A percentile compares a stretch with the other conserved stretches of the same genome.
Conservation (phyloP, 768 basidiomycete species). For the Tricholoma sp. region DNA sequence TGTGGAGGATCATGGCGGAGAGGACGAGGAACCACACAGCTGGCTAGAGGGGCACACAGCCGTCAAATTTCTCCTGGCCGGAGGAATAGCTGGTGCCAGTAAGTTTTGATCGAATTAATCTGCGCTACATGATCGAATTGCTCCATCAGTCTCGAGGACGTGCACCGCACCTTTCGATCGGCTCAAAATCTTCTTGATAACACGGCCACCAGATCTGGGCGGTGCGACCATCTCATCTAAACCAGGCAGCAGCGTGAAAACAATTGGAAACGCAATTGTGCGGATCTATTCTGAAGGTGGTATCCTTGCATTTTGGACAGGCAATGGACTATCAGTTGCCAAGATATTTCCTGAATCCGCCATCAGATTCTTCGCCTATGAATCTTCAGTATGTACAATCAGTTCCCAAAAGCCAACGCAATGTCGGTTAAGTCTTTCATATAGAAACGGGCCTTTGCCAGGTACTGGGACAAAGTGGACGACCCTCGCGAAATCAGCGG, state of each 20-base stretch:
- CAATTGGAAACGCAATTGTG: constrained; percentile 66
- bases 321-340: constrained; percentile 86
- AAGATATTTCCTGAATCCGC: constrained; percentile 99
- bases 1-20: constrained; percentile 39
- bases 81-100: constrained; percentile 94
- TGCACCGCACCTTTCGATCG: constrained; percentile 98
- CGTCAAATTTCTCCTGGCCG: constrained; percentile 87
- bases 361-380: constrained; percentile 96
- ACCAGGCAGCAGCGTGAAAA: constrained; percentile 47
- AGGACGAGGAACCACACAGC: constrained; percentile 52
- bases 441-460: constrained; percentile 95
- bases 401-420: neutral
- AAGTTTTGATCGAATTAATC: constrained; percentile 26
- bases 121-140: constrained; percentile 28
- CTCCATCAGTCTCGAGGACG: constrained; percentile 78
- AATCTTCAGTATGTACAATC: constrained; percentile 68
- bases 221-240: constrained; percentile 41
- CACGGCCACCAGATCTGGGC: constrained; percentile 71
- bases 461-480: constrained; percentile 86
- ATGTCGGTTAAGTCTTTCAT: constrained; percentile 6
- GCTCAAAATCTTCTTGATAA: constrained; percentile 94
- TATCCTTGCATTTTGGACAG: constrained; percentile 94
- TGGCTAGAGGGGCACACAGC: constrained; percentile 69
- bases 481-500: constrained; percentile 88
- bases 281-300: constrained; percentile 90